phyloP scores from a whole-genome alignment of 805 yeast genomes.

The Wickerhamomyces bisporus region DNA sequence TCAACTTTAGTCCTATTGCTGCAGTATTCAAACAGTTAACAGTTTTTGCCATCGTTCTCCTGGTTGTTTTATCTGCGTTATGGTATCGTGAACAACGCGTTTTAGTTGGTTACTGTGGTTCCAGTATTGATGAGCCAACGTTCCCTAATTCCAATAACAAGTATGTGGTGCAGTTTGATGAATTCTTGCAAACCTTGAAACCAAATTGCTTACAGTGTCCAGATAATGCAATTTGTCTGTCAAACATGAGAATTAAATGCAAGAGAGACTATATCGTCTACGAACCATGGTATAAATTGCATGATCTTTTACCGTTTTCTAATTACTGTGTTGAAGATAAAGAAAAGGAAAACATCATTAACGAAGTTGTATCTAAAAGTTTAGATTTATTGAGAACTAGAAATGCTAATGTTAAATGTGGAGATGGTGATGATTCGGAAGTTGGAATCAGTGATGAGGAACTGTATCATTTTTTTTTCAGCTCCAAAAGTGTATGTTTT shows the following conservation, averaged over 20 bases:
- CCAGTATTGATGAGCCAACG: conserved; percentile 43
- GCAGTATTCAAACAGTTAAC: conserved; percentile 20
- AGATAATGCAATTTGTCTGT: conserved; percentile 68
- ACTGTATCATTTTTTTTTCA: conserved; percentile 45
- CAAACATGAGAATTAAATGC: conserved; percentile 57
- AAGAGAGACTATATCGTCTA: conserved; percentile 54
- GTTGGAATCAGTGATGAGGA: conserved; percentile 49
- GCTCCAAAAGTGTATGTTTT: conserved; percentile 30
- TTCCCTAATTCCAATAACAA: conserved; percentile 28
- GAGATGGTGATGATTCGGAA: conserved; percentile 41
- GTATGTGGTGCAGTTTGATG: conserved; percentile 35
- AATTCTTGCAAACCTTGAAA: conserved; percentile 38
- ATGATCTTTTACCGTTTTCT: conserved; percentile 54
- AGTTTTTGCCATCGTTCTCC: conserved; percentile 32
- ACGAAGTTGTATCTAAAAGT: conserved; percentile 61
- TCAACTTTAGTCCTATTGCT: conserved; percentile 6
- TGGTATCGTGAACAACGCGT: conserved; percentile 65
- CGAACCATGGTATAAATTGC: conserved; percentile 49
- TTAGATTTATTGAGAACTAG: conserved; percentile 59
- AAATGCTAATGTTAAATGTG: conserved; percentile 61
- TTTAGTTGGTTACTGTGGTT: conserved; percentile 72
- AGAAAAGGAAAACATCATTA: conserved; percentile 60
- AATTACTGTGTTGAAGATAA: conserved; percentile 73
- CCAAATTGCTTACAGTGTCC: conserved; percentile 81
- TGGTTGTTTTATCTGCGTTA: conserved; percentile 36